Evolutionary conservation across 208 protist genomes (phyloP), one percentile per base, ranked within the genome.

Genomic region (Leishmania lainsoni): DNA sequence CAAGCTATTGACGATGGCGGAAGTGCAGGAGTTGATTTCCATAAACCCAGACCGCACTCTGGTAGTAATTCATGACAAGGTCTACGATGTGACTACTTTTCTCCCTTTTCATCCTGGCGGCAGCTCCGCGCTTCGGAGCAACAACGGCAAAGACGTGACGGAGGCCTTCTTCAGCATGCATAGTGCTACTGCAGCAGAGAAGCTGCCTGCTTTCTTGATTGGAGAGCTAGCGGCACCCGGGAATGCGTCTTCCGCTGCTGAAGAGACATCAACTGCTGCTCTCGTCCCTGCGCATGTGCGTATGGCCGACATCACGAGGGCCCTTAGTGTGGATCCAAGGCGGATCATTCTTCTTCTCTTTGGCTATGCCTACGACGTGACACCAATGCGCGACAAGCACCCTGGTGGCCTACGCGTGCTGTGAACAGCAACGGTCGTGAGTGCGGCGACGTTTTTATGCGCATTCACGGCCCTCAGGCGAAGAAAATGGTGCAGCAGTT

Each of bases 61-160:
- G 29, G 79, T 89, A 17, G 58, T 96, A 32, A 91, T 97, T 5
- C 72, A 94, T 52, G 87, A 90, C 75, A 93, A 95, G 61, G 94
- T 98, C 4, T 98, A 97, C 78, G 89, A 98, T 72, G 83, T 98
- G 42, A 96, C 91, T 4, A 72, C 81, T 45, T 98, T 96, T 76
- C 84, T 92, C 16, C 65, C 92, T 59, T 42, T 81, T 35, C 97
- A 98, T 87, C 97, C 95, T 12, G 97, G 95, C 26, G 95, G 97
- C 52, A 80, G 52, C 3, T 61, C 69, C 56, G 87, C 84, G 65
- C 65, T 92, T 68, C 66, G 56, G 49, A 74, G 51, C 42, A 86
- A 88, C 79, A 90, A 85, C 35, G 89, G 89, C 59, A 87, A 87
- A 58, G 82, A 92, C 54, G 76, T 86, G 35, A 91, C 84, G 22